Evolutionary conservation across 139 green algal species (phyloP).

Genomic region (Asterochloris erici): DNA sequence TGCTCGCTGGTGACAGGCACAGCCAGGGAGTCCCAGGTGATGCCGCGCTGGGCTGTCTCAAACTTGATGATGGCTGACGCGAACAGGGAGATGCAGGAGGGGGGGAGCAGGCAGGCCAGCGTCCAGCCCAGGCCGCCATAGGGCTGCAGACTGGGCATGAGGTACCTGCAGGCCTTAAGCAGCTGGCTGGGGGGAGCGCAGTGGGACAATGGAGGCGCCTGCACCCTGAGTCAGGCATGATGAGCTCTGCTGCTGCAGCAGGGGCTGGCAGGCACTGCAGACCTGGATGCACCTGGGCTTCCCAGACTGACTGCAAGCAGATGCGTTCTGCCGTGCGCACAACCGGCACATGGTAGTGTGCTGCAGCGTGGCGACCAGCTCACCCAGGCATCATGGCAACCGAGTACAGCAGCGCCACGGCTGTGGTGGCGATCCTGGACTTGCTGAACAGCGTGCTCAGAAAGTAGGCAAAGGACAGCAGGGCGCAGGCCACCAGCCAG

Average conservation of each 20-base stretch:
- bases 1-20: slow-evolving; percentile 35
- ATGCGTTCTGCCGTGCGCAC: not conserved
- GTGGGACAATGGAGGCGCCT: no score
- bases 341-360: not conserved
- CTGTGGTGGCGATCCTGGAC: slow-evolving; percentile 57
- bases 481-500: slow-evolving; percentile 57
- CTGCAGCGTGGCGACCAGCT: not conserved
- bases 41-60: slow-evolving; percentile 23
- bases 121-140: slow-evolving; percentile 65
- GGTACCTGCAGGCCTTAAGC: not conserved
- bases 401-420: slow-evolving; percentile 58
- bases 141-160: slow-evolving; percentile 34
- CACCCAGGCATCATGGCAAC: slow-evolving; percentile 71
- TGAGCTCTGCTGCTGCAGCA: no score
- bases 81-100: slow-evolving; percentile 69
- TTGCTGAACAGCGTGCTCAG: slow-evolving; percentile 62
- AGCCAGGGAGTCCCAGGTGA: slow-evolving; percentile 40
- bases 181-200: no score
- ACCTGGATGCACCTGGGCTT: no score
- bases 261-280: no score
- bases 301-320: not conserved
- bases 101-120: slow-evolving; percentile 62
- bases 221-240: no score
- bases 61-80: slow-evolving; percentile 61
- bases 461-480: slow-evolving; percentile 67